Percentiles rank a stretch among this genome's conserved stretches.
Conservation (phyloP, 1,284 basidiomycete species). For the Phenoliferia sp. region DNA sequence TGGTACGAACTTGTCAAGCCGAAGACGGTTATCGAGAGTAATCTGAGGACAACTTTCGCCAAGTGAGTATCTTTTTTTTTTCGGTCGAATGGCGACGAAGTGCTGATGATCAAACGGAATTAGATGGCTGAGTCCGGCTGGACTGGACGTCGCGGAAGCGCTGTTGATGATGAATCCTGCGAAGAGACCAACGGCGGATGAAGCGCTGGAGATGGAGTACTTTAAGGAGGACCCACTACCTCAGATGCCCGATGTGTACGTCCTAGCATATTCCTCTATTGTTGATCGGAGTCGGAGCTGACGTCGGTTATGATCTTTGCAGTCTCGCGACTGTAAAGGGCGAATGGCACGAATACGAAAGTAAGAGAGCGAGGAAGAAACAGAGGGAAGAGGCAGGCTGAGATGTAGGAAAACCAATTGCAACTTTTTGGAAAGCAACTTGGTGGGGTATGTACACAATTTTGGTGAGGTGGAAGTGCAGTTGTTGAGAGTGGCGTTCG, state of each 20-base stretch:
- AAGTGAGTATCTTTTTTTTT: constrained; percentile 53
- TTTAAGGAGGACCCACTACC: constrained; percentile 76
- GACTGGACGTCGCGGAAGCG: constrained; percentile 74
- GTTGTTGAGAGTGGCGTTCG: no score
- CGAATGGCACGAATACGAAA: constrained; percentile 92
- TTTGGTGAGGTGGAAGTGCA: no score
- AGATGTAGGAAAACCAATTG: no score
- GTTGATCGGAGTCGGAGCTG: background rate
- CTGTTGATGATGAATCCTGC: constrained; percentile 79
- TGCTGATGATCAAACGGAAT: background rate
- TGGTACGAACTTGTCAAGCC: constrained; percentile 99
- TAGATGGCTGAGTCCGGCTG: constrained; percentile 39
- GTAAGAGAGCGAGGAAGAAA: constrained; percentile 58
- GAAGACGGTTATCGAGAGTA: constrained; percentile 62
- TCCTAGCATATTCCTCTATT: constrained; percentile 24
- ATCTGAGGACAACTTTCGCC: constrained; percentile 70
- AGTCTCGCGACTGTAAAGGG: constrained; percentile 73
- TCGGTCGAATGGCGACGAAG: background rate
- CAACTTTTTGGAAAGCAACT: no score
- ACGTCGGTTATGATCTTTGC: constrained; percentile 8
- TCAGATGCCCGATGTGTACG: constrained; percentile 72
- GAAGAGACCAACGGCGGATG: constrained; percentile 67
- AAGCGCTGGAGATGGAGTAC: constrained; percentile 76
- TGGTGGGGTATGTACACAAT: no score
- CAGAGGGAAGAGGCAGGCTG: constrained; percentile 16